These are phyloP conservation scores for Tylopilus balloui DNA, from an alignment of 768 basidiomycete species.

Conservation along the genomic window DNA sequence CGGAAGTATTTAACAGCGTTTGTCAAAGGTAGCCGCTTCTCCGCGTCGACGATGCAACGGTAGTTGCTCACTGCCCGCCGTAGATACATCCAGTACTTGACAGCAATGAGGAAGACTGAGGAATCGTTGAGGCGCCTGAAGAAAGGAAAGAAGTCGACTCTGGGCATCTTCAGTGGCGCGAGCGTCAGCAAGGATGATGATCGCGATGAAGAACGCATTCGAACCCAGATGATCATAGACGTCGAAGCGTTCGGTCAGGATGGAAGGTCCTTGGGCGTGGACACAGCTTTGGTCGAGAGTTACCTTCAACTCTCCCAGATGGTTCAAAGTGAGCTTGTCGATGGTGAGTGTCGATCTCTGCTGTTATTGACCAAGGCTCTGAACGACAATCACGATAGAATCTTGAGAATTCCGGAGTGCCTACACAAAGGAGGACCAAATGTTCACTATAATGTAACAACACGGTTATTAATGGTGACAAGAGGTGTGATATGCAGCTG, in stretches of 20 bases:
- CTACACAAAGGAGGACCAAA: background rate
- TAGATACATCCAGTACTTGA: conserved; percentile 78
- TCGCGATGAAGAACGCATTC: conserved; percentile 86
- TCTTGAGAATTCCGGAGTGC: background rate
- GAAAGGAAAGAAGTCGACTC: conserved; percentile 75
- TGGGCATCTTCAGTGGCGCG: conserved; percentile 71
- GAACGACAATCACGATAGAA: conserved; percentile 9
- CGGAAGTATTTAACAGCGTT: conserved; percentile 68
- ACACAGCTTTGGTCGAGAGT: conserved; percentile 46
- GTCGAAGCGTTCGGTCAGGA: conserved; percentile 81
- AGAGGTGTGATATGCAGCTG: conserved; percentile 54
- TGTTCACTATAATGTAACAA: conserved; percentile 1
- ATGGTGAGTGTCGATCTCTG: conserved; percentile 24
- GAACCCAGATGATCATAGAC: conserved; percentile 76
- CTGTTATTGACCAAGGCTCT: background rate
- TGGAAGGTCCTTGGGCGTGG: conserved; percentile 63
- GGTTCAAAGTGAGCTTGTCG: conserved; percentile 44
- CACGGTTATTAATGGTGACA: conserved; percentile 31
- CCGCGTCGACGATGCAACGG: background rate
- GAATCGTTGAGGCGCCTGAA: conserved; percentile 83
- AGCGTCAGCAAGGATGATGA: conserved; percentile 52
- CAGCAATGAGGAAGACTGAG: conserved; percentile 87
- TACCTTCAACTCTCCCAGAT: conserved; percentile 57
- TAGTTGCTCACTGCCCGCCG: background rate
- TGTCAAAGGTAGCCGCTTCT: conserved; percentile 53